These are phyloP conservation scores for Leishmania mexicana DNA, from an alignment of 208 protist species.

Conservation along the genomic window DNA sequence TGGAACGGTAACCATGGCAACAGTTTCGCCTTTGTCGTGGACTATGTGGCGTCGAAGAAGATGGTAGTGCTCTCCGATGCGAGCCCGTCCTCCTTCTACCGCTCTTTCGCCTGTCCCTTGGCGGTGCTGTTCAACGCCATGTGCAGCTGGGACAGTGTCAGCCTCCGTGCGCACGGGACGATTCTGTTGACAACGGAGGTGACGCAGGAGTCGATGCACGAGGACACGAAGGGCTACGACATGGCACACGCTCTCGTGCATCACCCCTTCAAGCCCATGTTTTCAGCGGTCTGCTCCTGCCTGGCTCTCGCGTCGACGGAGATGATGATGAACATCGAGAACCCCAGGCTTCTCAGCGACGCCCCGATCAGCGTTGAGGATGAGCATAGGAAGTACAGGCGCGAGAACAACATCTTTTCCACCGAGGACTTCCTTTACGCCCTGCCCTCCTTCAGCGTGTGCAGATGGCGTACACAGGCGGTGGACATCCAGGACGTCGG, in stretches of 20 bases:
- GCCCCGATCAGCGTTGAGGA: constrained; percentile 45
- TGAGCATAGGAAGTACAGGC: constrained; percentile 61
- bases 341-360: constrained; percentile 43
- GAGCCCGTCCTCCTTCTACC: constrained; percentile 76
- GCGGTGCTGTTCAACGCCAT: constrained; percentile 61
- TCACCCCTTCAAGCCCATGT: constrained; percentile 90
- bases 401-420: constrained; percentile 87
- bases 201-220: constrained; percentile 58
- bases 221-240: constrained; percentile 84
- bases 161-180: constrained; percentile 67
- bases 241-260: constrained; percentile 81
- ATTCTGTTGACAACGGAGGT: constrained; percentile 53
- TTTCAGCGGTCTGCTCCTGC: constrained; percentile 76
- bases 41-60: constrained; percentile 57
- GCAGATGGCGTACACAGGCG: constrained; percentile 47
- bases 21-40: constrained; percentile 79
- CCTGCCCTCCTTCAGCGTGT: constrained; percentile 70
- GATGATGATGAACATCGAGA: constrained; percentile 73
- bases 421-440: constrained; percentile 87
- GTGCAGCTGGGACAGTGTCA: constrained; percentile 57
- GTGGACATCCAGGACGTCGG: constrained; percentile 46
- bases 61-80: constrained; percentile 74
- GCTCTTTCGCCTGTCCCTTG: constrained; percentile 70
- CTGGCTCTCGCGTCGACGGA: constrained; percentile 87
- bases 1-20: constrained; percentile 88